phyloP scores from a whole-genome alignment of 1,139 yeast species.

The Yamadazyma friedrichii region DNA sequence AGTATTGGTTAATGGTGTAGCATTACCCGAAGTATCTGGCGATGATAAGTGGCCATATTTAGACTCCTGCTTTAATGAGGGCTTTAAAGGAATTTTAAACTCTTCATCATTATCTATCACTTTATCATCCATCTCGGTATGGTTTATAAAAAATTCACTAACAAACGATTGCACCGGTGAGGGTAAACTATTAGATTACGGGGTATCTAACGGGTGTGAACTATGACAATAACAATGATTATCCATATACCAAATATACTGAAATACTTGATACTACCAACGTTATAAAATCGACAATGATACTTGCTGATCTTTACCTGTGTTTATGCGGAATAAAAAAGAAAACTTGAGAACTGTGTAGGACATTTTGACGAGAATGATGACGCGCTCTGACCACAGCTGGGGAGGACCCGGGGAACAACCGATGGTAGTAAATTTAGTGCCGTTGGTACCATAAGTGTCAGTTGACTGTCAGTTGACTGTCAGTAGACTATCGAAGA shows the following conservation, averaged over 20 bases:
- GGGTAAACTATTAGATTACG: background rate
- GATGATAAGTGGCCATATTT: no score
- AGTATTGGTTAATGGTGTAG: no score
- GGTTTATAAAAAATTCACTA: background rate
- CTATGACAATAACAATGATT: no score
- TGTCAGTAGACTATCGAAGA: no score
- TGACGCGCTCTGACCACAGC: constrained; percentile 1
- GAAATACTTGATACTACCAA: no score
- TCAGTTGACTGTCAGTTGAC: no score
- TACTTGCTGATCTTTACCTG: background rate
- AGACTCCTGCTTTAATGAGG: background rate
- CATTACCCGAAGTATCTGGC: no score
- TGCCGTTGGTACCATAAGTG: no score
- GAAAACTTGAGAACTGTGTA: background rate
- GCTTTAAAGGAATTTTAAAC: constrained; percentile 1
- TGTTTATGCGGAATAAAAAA: constrained; percentile 2
- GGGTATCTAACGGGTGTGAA: no score
- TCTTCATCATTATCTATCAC: constrained; percentile 1
- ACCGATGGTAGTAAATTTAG: no score
- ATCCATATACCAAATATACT: no score
- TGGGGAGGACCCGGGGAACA: background rate
- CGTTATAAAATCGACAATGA: background rate
- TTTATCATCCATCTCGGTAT: constrained; percentile 1
- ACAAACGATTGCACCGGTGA: background rate
- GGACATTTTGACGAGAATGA: constrained; percentile 1